These are phyloP conservation scores for Abrus pulchellus DNA, from an alignment of 306 rosid species.

Conservation along the genomic window DNA sequence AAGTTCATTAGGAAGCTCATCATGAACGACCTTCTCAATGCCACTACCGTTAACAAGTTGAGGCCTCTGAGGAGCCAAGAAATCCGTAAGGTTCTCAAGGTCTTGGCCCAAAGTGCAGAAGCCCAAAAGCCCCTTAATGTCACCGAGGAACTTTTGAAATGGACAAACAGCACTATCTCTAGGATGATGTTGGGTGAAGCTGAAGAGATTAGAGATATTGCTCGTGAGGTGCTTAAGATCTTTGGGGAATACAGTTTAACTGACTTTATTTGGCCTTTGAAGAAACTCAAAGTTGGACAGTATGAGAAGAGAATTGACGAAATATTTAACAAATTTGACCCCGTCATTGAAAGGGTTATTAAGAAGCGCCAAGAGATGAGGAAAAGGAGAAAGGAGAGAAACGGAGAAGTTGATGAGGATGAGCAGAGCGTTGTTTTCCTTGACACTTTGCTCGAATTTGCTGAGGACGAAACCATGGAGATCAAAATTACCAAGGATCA, in stretches of 20 bases:
- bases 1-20: slow-evolving; percentile 52
- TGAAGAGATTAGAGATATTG: slow-evolving; percentile 44
- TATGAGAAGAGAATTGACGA: slow-evolving; percentile 53
- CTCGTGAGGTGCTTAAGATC: slow-evolving; percentile 50
- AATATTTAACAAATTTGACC: slow-evolving; percentile 43
- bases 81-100: slow-evolving; percentile 14
- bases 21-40: slow-evolving; percentile 48
- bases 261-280: slow-evolving; percentile 50
- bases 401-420: slow-evolving; percentile 19
- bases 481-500: slow-evolving; percentile 51
- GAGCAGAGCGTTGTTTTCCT: slow-evolving; percentile 46
- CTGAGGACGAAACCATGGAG: slow-evolving; percentile 48
- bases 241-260: slow-evolving; percentile 51
- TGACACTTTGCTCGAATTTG: slow-evolving; percentile 49
- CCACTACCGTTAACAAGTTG: slow-evolving; percentile 29
- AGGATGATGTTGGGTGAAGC: slow-evolving; percentile 55
- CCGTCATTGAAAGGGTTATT: slow-evolving; percentile 54
- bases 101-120: slow-evolving; percentile 40
- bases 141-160: slow-evolving; percentile 47
- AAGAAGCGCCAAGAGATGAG: slow-evolving; percentile 44
- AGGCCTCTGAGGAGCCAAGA: slow-evolving; percentile 45
- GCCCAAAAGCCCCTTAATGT: slow-evolving; percentile 43
- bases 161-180: slow-evolving; percentile 42
- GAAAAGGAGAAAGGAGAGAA: slow-evolving; percentile 35
- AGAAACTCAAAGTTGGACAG: slow-evolving; percentile 43